Base-by-base conservation (phyloP, 1,284 basidiomycete genomes). In the Pyrrhoderma lamaoense region DNA sequence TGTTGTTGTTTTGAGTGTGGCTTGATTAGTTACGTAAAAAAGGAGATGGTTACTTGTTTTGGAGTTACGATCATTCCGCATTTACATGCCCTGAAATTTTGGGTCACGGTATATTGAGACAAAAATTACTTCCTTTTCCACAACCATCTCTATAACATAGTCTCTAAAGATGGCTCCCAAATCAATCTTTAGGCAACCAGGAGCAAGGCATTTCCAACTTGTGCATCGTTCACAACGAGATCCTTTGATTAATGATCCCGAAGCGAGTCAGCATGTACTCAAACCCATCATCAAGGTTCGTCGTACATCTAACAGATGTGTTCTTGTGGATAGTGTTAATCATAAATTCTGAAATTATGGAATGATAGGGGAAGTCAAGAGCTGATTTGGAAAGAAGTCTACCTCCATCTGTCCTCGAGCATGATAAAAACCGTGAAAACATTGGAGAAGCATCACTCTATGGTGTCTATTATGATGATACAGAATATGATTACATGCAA, bases 401-500 rank as follows among this genome's bases (percentile, higher is more conserved):
- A 11, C 66, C 80, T n/a, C 70, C 78, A 7, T 76, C 77, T 18
- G 81, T 85, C n/a, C 69, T 82, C 45, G 71, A 69, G 34, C 68
- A 71, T 39, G 75, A 77, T 49, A 62, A 65, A 47, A 58, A 59
- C 14, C 67, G 69, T 51, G 58, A 69, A 18, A 82, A 80, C 54
- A 68, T 83, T 55, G 96, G 94, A 52, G 91, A 99, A 71, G 96
- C 96, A 0, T 75, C 90, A 3, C 65, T 82, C 21, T 96, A 98
- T 66, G 95, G 93, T 8, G 73, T 99, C 62, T 93, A 93, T 70
- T 99, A 82, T 71, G 94, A 99, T 69, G 95, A 99, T 64, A 90
- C 91, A n/a, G 79, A 91, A 52, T 99, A 99, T 72, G 91, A 99
- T 67, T 99, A 99, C 73, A 95, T 98, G 91, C 88, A 95, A 68